These are phyloP conservation scores for Tetrahymena thermophila DNA, from an alignment of 73 alveolate species.

Conservation along the genomic window DNA sequence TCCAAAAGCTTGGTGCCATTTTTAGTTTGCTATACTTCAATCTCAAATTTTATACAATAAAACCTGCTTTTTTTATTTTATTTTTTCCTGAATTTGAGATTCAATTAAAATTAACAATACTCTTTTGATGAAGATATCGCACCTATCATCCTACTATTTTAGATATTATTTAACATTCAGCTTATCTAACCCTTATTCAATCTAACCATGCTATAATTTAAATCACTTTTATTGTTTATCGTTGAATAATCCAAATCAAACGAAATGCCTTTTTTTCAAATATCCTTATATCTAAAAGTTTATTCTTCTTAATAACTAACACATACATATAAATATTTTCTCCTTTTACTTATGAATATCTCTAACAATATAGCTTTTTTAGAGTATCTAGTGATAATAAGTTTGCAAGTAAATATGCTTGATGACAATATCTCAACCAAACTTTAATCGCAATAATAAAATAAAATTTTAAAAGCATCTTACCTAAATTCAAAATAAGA, in stretches of 20 bases:
- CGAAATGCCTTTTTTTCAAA: background rate
- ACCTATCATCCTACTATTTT: background rate
- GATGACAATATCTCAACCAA: background rate
- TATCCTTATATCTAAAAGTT: background rate
- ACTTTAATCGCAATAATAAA: background rate
- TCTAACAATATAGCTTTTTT: background rate
- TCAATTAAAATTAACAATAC: background rate
- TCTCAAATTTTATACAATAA: background rate
- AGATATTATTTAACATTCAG: background rate
- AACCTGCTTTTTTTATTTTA: background rate
- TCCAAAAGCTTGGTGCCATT: background rate
- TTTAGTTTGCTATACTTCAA: too few species aligned
- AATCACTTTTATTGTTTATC: background rate
- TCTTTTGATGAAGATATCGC: background rate
- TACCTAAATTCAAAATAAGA: background rate
- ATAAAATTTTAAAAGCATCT: background rate
- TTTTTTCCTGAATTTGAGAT: background rate
- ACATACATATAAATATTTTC: background rate
- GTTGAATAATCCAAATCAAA: background rate
- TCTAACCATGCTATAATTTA: background rate
- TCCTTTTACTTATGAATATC: background rate
- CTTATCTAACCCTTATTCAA: background rate
- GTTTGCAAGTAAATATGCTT: background rate
- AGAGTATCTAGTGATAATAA: background rate
- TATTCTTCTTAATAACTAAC: background rate